These are phyloP conservation scores for Stipa capillata DNA, from an alignment of 176 grass and related monocot species.

Conservation along the genomic window DNA sequence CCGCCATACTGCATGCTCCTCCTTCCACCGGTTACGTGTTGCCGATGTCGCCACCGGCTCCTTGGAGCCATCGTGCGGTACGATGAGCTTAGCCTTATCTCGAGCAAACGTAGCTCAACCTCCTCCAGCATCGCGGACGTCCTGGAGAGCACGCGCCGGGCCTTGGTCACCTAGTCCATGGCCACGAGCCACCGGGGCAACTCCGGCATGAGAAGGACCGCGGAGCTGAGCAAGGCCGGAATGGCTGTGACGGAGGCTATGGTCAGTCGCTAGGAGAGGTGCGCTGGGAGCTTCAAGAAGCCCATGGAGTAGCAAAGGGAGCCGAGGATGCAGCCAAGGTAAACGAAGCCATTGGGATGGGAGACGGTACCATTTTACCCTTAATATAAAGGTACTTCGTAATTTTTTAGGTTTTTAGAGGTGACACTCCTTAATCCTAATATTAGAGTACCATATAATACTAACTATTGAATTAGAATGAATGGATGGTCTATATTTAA, in stretches of 20 bases:
- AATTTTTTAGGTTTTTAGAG: too few relatives aligned
- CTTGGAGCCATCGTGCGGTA: not conserved
- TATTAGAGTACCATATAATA: too few relatives aligned
- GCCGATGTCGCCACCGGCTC: not conserved
- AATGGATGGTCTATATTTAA: too few relatives aligned
- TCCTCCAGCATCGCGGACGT: conserved; percentile 12
- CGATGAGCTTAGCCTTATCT: conserved; percentile 9
- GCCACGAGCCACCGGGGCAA: conserved; percentile 16
- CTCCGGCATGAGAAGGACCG: conserved; percentile 26
- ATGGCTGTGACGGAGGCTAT: not conserved
- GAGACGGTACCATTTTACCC: too few relatives aligned
- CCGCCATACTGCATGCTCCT: not conserved
- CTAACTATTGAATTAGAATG: too few relatives aligned
- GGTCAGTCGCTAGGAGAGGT: conserved; percentile 17
- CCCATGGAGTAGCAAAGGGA: conserved; percentile 7
- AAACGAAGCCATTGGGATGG: conserved; percentile 41
- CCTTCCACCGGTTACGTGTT: not conserved
- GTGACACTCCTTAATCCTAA: too few relatives aligned
- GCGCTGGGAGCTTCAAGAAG: conserved; percentile 1
- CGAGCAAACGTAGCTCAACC: conserved; percentile 12
- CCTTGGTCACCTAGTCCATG: not conserved
- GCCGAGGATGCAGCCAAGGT: conserved; percentile 37
- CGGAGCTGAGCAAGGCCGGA: conserved; percentile 8
- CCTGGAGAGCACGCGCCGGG: conserved; percentile 16
- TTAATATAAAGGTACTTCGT: too few relatives aligned